Percentiles rank a stretch among this genome's conserved stretches.
These are phyloP conservation scores for Chaetomium strumarium DNA, from an alignment of 2,329 filamentous ascomycete species.

Conservation along the genomic window DNA sequence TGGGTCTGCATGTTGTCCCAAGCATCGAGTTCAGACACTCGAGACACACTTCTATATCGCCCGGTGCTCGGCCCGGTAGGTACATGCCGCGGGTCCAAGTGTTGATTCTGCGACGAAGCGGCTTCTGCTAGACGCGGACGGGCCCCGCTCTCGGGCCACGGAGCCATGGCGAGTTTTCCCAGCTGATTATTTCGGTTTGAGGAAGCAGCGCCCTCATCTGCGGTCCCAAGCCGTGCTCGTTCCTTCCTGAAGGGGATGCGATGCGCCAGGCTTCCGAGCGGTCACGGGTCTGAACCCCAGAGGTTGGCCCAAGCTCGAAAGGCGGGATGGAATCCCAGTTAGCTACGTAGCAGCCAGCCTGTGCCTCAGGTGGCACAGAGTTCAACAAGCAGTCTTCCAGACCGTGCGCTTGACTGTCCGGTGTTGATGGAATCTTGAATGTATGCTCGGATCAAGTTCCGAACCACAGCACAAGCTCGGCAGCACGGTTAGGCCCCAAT, in stretches of 20 bases:
- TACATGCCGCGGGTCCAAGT: constrained; percentile 7
- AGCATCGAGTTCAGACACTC: constrained; percentile 19
- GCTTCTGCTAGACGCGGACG: constrained; percentile 13
- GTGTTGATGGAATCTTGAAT: too few species aligned
- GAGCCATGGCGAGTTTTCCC: constrained; percentile 18
- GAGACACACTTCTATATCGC: constrained; percentile 16
- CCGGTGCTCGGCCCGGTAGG: constrained; percentile 4
- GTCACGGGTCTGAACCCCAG: too few species aligned
- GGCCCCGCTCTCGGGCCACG: constrained; percentile 20
- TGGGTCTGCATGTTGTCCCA: constrained; percentile 22
- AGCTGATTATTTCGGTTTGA: background rate
- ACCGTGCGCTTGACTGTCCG: too few species aligned
- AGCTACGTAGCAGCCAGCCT: too few species aligned
- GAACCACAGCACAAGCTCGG: too few species aligned
- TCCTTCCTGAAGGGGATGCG: background rate
- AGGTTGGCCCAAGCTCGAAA: too few species aligned
- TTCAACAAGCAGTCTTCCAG: too few species aligned
- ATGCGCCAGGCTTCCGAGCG: too few species aligned
- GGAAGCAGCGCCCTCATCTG: background rate
- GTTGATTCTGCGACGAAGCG: constrained; percentile 4
- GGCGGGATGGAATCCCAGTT: too few species aligned
- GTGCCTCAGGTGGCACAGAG: too few species aligned
- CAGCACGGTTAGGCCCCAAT: too few species aligned
- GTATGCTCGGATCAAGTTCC: too few species aligned
- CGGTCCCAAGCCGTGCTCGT: background rate